A percentile compares a stretch with the other conserved stretches of the same genome.
Evolutionary conservation across 2,329 filamentous ascomycete species (phyloP).

Genomic region (Fusarium hostae): DNA sequence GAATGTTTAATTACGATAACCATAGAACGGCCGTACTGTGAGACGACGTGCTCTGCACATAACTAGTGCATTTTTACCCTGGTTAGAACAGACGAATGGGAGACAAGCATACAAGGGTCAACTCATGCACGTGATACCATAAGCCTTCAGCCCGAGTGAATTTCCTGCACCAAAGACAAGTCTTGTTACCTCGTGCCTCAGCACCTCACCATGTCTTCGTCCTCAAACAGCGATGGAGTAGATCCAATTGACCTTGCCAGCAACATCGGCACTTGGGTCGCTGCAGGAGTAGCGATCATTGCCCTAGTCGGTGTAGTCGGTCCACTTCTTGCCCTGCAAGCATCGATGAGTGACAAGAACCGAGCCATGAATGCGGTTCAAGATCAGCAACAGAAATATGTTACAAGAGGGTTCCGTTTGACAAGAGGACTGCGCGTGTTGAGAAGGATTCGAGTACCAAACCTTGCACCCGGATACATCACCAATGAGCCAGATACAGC

Average conservation of each 20-base stretch:
- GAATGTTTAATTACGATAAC: neutral
- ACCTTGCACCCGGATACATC: neutral
- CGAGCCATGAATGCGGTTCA: neutral
- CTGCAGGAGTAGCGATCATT: neutral
- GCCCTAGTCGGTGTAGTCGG: neutral
- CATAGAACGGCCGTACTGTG: neutral
- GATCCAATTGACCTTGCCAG: neutral
- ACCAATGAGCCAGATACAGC: neutral
- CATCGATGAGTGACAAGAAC: neutral
- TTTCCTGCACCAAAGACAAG: neutral
- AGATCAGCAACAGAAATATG: neutral
- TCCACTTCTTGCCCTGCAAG: neutral
- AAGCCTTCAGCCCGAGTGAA: neutral
- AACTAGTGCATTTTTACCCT: neutral
- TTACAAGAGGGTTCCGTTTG: neutral
- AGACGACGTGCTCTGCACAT: too few species aligned
- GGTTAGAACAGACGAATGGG: neutral
- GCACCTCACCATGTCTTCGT: neutral
- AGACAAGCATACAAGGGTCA: neutral
- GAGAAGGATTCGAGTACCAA: neutral
- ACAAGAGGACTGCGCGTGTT: neutral
- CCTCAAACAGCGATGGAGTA: fast-evolving
- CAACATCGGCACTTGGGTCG: neutral
- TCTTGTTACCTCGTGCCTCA: fast-evolving
- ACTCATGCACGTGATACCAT: neutral